phyloP scores from a whole-genome alignment of 805 yeast species.

The Yarrowia divulgata region DNA sequence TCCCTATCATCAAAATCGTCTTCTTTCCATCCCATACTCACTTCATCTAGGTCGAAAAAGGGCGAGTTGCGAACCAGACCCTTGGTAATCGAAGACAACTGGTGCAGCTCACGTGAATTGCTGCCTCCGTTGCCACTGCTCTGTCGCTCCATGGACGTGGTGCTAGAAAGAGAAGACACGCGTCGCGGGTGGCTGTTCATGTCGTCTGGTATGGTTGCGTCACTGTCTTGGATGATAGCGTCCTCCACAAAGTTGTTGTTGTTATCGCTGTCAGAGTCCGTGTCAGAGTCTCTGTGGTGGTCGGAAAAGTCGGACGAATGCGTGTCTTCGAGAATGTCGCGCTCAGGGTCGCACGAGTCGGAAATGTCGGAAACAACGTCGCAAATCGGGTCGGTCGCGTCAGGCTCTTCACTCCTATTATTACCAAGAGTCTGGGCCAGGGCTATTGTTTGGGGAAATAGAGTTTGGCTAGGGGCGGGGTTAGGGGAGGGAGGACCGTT shows the following conservation, averaged over 20 bases:
- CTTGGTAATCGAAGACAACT: conserved; percentile 25
- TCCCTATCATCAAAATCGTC: no score
- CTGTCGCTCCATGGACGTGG: not conserved
- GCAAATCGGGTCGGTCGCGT: not conserved
- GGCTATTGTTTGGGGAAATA: conserved; percentile 11
- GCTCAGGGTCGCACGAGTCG: not conserved
- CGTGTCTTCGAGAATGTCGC: not conserved
- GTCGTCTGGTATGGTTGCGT: not conserved
- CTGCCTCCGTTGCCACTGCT: no score
- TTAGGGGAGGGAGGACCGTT: no score
- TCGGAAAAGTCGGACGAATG: conserved; percentile 4
- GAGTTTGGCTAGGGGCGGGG: conserved; percentile 28
- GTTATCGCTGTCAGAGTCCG: not conserved
- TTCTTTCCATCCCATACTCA: no score
- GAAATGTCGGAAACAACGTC: not conserved
- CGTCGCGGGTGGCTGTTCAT: conserved; percentile 36
- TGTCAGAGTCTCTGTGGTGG: not conserved
- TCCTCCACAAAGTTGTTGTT: not conserved
- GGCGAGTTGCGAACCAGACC: conserved; percentile 22
- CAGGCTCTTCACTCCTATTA: conserved; percentile 1
- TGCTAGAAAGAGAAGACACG: conserved; percentile 28
- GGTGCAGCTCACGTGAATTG: conserved; percentile 17
- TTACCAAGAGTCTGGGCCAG: conserved; percentile 9
- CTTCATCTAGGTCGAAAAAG: conserved; percentile 26
- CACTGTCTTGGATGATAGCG: not conserved